Evolutionary conservation across 192 early-diverging fungal species (phyloP), one percentile per base, ranked within the genome.

Genomic region (Coemansia sp.): DNA sequence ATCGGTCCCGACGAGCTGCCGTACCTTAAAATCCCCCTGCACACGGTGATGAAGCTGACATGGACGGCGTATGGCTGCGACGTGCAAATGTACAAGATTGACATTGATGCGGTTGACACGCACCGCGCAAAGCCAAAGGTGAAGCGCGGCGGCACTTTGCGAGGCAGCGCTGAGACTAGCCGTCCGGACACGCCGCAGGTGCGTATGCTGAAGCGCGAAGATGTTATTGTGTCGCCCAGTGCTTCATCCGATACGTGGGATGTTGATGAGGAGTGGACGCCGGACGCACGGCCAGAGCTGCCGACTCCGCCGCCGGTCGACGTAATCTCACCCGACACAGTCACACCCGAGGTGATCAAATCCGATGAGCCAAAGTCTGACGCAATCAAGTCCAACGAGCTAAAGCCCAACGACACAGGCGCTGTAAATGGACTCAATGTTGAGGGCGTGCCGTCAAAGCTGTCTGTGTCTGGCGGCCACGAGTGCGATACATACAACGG

Each of bases 1-100:
- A 89, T 92, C 65, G 84, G 85, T 20, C 96, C 94, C 59, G 93
- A 98, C 25, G 94, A 99, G 64, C 76, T 99, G 38, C 98, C 98
- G 0, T 99, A 99, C 60, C 87, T 98, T 71, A 99, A 98, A 70
- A 96, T 99, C 51, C 98, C 98, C 5, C 82, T 99, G 50, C 98
- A 99, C 71, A 94, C 95, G 0, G 87, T 99, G 42, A 93, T 99
- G 66, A 93, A 96, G 71, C 81, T 99, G 22, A 98, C 96, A 5
- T 96, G 95, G 40, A 93, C 92, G 25, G 98, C 98, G 10, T 98
- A 99, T 66, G 87, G 89, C 20, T 99, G 98, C 72, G 84, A 93
- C 52, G 94, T 97, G 62, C 93, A 97, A 72, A 84, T 89, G 78
- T 97, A 90, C 78, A 88, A 89, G 65, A 90, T 98, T 17, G 94